phyloP scores from a whole-genome alignment of 2,329 filamentous ascomycete genomes.

The Coniochaeta pulveracea region DNA sequence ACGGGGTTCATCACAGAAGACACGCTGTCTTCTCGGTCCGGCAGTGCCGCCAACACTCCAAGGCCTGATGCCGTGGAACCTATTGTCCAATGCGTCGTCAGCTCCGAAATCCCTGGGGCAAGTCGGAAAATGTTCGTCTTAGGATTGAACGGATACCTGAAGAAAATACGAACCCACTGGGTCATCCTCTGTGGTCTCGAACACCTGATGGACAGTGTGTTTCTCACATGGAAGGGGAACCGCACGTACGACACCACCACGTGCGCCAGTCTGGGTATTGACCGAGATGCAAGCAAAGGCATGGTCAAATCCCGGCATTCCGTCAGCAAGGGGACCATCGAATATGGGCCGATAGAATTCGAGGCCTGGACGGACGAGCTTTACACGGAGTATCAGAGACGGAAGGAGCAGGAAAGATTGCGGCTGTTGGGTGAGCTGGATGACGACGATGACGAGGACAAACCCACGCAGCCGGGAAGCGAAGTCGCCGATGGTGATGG shows the following conservation, averaged over 20 bases:
- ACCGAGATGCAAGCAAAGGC: conserved; percentile 17
- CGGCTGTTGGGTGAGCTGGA: conserved; percentile 27
- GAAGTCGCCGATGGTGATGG: conserved; percentile 9
- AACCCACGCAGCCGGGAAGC: conserved; percentile 10
- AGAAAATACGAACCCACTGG: conserved; percentile 32
- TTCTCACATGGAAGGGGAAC: conserved; percentile 69
- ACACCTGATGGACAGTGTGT: too few species aligned
- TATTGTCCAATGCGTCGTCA: conserved; percentile 52
- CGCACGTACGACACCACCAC: conserved; percentile 68
- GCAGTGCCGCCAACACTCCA: not conserved
- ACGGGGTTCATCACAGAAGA: too few species aligned
- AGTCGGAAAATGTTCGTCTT: conserved; percentile 46
- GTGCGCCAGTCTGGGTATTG: conserved; percentile 55
- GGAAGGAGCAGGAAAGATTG: conserved; percentile 34
- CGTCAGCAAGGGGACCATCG: conserved; percentile 23
- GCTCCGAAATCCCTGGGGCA: conserved; percentile 47
- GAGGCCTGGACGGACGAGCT: conserved; percentile 65
- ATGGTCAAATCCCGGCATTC: conserved; percentile 26
- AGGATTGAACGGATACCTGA: conserved; percentile 46
- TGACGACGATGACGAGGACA: conserved; percentile 20
- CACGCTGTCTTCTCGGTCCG: too few species aligned
- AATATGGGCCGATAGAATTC: conserved; percentile 56
- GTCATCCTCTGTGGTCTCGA: too few species aligned
- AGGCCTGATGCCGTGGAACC: not conserved
- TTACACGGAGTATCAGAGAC: conserved; percentile 35